Conservation (phyloP, 139 green algal genomes). For the Chlamydomonas schloesseri region DNA sequence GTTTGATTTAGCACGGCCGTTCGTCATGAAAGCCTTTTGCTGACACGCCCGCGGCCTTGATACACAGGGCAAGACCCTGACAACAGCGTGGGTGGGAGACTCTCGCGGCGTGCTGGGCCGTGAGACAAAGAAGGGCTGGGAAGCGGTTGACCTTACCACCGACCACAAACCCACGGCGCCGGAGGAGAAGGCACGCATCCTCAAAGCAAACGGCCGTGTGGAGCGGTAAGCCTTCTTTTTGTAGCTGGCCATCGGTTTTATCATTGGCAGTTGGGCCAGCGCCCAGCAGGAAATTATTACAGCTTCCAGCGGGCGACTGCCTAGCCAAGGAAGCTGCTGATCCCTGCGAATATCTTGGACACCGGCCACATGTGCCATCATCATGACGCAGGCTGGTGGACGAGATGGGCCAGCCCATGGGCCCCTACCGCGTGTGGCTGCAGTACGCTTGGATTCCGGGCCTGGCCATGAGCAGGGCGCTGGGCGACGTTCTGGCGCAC, state of each 20-base stretch:
- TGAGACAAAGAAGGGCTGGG: constrained; percentile 47
- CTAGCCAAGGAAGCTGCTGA: too few species aligned
- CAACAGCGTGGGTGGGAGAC: constrained; percentile 92
- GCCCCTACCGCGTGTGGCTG: constrained; percentile 88
- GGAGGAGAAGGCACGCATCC: constrained; percentile 85
- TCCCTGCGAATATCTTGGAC: too few species aligned
- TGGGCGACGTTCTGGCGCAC: constrained; percentile 88
- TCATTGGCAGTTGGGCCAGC: too few species aligned
- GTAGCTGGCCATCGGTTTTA: too few species aligned
- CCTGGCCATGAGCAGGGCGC: constrained; percentile 90
- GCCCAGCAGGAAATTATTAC: too few species aligned
- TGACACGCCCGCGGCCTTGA: too few species aligned
- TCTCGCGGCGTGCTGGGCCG: constrained; percentile 72
- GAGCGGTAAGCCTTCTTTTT: constrained; percentile 70
- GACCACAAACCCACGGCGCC: constrained; percentile 91
- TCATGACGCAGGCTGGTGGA: constrained; percentile 71
- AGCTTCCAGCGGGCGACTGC: too few species aligned
- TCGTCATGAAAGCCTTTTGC: too few species aligned
- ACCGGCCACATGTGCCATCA: background rate
- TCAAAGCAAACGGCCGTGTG: constrained; percentile 80
- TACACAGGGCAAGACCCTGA: constrained; percentile 68
- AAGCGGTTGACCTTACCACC: constrained; percentile 80
- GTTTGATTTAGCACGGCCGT: too few species aligned
- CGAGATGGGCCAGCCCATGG: constrained; percentile 81
- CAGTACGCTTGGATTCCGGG: constrained; percentile 82